Evolutionary conservation across 805 yeast genomes (phyloP), one percentile per base, ranked within the genome.

Genomic region (Wickerhamomyces chambardii): DNA sequence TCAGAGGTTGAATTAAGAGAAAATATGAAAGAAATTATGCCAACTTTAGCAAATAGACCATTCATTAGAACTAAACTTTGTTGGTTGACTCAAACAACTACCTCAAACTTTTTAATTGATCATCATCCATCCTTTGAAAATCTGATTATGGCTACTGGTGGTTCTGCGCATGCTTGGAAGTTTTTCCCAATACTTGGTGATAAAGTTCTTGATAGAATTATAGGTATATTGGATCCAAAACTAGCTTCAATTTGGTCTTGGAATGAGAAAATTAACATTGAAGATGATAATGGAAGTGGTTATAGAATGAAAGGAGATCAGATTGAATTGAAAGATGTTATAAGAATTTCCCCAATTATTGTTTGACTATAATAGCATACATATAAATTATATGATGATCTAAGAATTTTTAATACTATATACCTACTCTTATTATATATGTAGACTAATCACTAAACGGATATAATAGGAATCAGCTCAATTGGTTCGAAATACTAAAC

Each of bases 41-140:
- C 47, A 16, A 28, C 34, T 1, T 28, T 43, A 6, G 29, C 34
- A 9, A 19, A 29, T 6, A 32, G 47, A 21, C 41, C 43, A 22
- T 41, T 41, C 31, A 36, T 33, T 15, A 32, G 42, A 4, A 64
- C 61, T 15, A 68, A 63, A 36, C 66, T 59, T 36, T 66, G 66
- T 41, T 68, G 61, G 61, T 44, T 49, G 31, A 51, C 55, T 14
- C 59, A 57, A 33, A 48, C 60, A 7, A 48, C 52, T 12, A 44
- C 55, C 10, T 43, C 51, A 15, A 52, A 57, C 32, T 56, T 52
- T 36, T 39, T 57, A 22, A 44, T 56, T 30, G 56, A 50, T 27
- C 41, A 40, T 29, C 51, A 44, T 31, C 59, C 62, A 17, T 45
- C 41, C 14, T 29, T 41, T 15, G 36, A 42, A 17, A 54, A 53